Base-by-base conservation (phyloP, 352 stramenopile species). In the Phytophthora foliorum region DNA sequence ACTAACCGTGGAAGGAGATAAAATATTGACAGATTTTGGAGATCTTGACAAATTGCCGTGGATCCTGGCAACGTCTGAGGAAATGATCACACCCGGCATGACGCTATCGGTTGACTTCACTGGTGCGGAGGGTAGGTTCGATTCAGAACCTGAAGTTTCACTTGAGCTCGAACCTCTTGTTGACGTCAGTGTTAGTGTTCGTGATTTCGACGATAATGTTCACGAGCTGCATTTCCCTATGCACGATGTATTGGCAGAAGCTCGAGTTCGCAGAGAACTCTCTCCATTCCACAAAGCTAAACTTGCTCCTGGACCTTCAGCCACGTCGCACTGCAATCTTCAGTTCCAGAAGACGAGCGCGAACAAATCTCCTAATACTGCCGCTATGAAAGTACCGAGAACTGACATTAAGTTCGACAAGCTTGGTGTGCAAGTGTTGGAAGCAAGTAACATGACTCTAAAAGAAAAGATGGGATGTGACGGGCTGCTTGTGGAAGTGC, bases 151-250 rank as follows among this genome's bases (percentile, higher is more conserved):
- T 1, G 62, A 41, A 6, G 32, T 87, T 17, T 69, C 70, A 22
- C 52, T 91, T 11, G 31, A 79, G 3, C 55, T 91, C 11, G 31
- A 78, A 6, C 73, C 82, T 6, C 66, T 90, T 6, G 71, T 84
- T 9, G 81, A 93, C 32, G 58, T 85, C 14, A 74, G 75, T 13
- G 48, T 93, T 8, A 77, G 62, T 52, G 66, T 81, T 13, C 62
- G 65, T 7, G 81, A 87, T 45, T 39, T 56, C 1, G 41, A 69
- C 6, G 73, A 75, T 1, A 71, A 51, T 11, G 29, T 51, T 3
- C 74, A 80, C 44, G 80, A 93, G 1, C 25, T 93, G 3, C 79
- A 74, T 32, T 64, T 93, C 2, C 69, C 76, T 6, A 80, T 86
- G 2, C 57, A 71, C 8, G 61, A 70, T 29, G 74, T 91, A 21